These are phyloP conservation scores for Lycium barbarum DNA, from an alignment of 257 asterid species.

Conservation along the genomic window DNA sequence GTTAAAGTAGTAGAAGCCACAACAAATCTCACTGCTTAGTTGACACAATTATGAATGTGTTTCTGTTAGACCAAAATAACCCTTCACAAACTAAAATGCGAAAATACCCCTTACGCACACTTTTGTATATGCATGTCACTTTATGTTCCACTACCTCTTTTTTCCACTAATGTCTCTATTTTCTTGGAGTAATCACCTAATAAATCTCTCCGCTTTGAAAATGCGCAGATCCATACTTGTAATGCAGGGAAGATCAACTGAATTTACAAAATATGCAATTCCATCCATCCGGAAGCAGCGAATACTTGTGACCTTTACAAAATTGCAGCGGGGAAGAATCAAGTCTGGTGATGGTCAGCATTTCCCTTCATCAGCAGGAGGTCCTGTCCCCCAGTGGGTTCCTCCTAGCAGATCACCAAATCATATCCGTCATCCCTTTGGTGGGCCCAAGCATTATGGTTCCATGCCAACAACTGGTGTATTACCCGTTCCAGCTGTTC, in stretches of 20 bases:
- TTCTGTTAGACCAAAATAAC: not conserved
- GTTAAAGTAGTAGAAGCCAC: not conserved
- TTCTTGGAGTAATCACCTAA: not conserved
- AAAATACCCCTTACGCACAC: not conserved
- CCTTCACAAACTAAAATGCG: not conserved
- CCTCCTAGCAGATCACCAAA: conserved; percentile 63
- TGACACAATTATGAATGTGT: not conserved
- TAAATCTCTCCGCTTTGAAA: conserved; percentile 23
- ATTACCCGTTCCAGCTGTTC: conserved; percentile 46
- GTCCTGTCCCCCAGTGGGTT: conserved; percentile 60
- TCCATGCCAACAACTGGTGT: conserved; percentile 54
- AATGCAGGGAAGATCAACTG: conserved; percentile 78
- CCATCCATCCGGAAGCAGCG: conserved; percentile 71
- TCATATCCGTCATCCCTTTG: conserved; percentile 53
- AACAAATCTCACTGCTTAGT: not conserved
- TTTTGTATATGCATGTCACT: not conserved
- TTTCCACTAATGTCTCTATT: not conserved
- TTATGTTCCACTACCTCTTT: not conserved
- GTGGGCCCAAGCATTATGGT: conserved; percentile 54
- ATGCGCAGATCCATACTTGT: conserved; percentile 66
- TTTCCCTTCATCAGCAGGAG: conserved; percentile 38
- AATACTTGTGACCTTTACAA: conserved; percentile 64
- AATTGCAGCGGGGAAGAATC: conserved; percentile 64
- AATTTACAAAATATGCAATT: conserved; percentile 68
- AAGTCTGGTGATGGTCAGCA: conserved; percentile 43